Evolutionary conservation across 2,329 filamentous ascomycete species (phyloP), one percentile per base, ranked within the genome.

Genomic region (Didymellaceae sp.): DNA sequence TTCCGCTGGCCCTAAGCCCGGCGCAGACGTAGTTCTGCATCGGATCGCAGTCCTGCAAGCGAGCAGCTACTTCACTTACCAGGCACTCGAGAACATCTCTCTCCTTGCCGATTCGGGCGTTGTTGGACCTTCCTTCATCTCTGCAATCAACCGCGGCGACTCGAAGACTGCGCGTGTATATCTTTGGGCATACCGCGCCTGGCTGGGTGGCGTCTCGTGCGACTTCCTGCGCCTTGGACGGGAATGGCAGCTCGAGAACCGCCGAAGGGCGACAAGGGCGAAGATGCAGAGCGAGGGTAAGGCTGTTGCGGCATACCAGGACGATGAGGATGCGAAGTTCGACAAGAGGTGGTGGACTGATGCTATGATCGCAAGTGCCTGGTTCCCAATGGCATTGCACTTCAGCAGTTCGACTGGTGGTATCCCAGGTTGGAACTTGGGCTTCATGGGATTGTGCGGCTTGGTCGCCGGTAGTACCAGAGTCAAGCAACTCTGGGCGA

Each of bases 381-480:
- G 76, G 76, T 68, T 77, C 46, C 75, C 76, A 1, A 73, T 78
- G 59, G 76, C 75, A 10, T 54, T 70, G 51, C 74, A 78, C 34
- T 77, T 72, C 46, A 71, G 71, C 38, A 71, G 66, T 41, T 63
- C 62, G 17, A 67, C 57, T 11, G 68, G 65, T 18, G 75, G 75
- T 0, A 48, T 78, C 17, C 75, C 75, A 0, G 75, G 75, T 2
- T 77, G 74, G 69, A 77, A 77, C 55, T 32, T 76, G 52, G 76
- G 76, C 1, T 61, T 69, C 41, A 77, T 77, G 75, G 76, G 76
- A 0, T 54, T 69, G 21, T 75, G 70, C 61, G 76, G 76, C 40
- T 59, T 70, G 31, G 63, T 77, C 22, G 75, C 75, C 14, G 74
- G 75, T 1, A 63, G 72, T 25, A 61, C 62, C 32, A 62, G 66